These are phyloP conservation scores for Annulohypoxylon stygium DNA, from an alignment of 495 filamentous ascomycete species.

Conservation along the genomic window DNA sequence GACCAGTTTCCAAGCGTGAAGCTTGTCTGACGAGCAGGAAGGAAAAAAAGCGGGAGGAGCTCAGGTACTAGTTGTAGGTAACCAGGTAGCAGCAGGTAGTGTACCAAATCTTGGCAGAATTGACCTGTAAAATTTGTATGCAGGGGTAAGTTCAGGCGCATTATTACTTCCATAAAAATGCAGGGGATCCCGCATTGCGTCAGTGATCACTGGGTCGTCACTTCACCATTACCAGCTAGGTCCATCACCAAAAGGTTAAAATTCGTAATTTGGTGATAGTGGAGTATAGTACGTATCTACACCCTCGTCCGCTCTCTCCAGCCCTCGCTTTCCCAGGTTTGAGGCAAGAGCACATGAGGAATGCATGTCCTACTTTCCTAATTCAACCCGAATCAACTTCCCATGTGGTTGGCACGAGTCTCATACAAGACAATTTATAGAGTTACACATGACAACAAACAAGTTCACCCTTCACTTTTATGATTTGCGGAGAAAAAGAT, in stretches of 20 bases:
- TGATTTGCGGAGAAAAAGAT: neutral
- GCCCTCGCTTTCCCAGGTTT: neutral
- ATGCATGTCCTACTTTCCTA: constrained; percentile 18
- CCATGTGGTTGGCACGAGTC: constrained; percentile 41
- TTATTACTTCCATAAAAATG: constrained; percentile 9
- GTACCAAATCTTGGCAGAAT: constrained; percentile 24
- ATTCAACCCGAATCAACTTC: constrained; percentile 5
- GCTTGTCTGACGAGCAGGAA: constrained; percentile 29
- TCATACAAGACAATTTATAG: constrained; percentile 28
- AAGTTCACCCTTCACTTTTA: neutral
- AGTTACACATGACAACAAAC: constrained; percentile 23
- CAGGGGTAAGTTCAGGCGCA: constrained; percentile 39
- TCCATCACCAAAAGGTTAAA: constrained; percentile 25
- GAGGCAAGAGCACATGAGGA: constrained; percentile 3
- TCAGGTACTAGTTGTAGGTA: neutral
- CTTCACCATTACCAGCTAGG: constrained; percentile 17
- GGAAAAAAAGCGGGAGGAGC: neutral
- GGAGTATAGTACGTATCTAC: neutral
- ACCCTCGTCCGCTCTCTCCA: neutral
- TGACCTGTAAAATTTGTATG: constrained; percentile 31
- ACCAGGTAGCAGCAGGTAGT: no score
- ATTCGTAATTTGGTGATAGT: constrained; percentile 36
- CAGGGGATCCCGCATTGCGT: constrained; percentile 48
- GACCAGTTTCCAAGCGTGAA: neutral
- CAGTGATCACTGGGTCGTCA: constrained; percentile 29